Evolutionary conservation across 1,284 basidiomycete genomes (phyloP).

Genomic region (Cutaneotrichosporon arboriforme): DNA sequence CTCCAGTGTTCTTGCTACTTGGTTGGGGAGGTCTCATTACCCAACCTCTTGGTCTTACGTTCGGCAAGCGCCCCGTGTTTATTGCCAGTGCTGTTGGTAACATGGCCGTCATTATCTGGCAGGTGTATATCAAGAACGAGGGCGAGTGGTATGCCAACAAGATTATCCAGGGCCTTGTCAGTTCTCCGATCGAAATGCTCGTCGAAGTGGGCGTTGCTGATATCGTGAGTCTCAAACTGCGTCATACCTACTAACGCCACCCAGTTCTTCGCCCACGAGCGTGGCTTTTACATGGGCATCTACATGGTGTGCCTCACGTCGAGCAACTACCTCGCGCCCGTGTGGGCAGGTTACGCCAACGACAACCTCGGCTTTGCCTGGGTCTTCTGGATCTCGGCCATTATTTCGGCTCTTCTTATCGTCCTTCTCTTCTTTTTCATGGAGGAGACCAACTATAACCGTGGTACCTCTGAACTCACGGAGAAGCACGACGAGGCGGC

Average conservation of each 20-base stretch:
- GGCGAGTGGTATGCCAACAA: constrained; percentile 21
- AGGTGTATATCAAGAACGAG: constrained; percentile 12
- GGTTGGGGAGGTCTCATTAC: constrained; percentile 24
- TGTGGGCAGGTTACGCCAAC: constrained; percentile 19
- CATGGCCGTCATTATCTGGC: constrained; percentile 17
- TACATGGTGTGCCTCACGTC: constrained; percentile 14
- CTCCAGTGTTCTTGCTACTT: constrained; percentile 18
- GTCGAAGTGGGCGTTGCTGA: constrained; percentile 15
- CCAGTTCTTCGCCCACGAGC: constrained; percentile 21
- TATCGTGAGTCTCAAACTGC: not conserved
- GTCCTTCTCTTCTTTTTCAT: constrained; percentile 19
- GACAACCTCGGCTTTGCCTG: constrained; percentile 17
- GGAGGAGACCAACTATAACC: constrained; percentile 24
- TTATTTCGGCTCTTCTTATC: constrained; percentile 4
- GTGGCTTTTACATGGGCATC: constrained; percentile 22
- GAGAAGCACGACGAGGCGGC: constrained; percentile 4
- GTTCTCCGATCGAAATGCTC: constrained; percentile 19
- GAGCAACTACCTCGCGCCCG: constrained; percentile 13
- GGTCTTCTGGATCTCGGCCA: constrained; percentile 18
- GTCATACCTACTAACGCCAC: not conserved
- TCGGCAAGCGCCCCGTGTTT: constrained; percentile 24
- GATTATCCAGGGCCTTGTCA: constrained; percentile 17
- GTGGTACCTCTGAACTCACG: constrained; percentile 14
- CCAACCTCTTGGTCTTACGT: constrained; percentile 21
- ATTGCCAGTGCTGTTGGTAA: constrained; percentile 6